phyloP scores from a whole-genome alignment of 2,329 filamentous ascomycete genomes.

The Conoideocrella luteorostrata region DNA sequence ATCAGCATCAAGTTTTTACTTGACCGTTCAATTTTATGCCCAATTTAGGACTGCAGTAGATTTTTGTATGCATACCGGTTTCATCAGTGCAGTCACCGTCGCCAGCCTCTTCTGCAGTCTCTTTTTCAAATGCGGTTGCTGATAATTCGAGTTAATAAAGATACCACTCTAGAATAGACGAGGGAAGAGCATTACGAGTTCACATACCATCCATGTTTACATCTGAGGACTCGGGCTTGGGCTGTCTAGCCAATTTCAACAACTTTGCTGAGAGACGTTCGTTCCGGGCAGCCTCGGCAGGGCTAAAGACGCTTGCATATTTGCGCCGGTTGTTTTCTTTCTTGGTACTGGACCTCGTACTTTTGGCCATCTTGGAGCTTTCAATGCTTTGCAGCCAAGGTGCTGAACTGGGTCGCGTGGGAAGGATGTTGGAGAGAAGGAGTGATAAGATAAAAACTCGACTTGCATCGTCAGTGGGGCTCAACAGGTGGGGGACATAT shows the following conservation, averaged over 20 bases:
- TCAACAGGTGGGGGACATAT: neutral
- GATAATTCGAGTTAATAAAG: neutral
- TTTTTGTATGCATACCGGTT: conserved; percentile 20
- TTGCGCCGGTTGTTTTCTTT: conserved; percentile 81
- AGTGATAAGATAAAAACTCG: conserved; percentile 6
- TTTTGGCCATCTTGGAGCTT: conserved; percentile 69
- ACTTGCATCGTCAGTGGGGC: neutral
- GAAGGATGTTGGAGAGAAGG: too few relatives aligned
- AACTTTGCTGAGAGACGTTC: conserved; percentile 83
- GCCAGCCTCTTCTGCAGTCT: conserved; percentile 20
- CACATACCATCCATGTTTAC: conserved; percentile 40
- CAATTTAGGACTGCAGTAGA: too few relatives aligned
- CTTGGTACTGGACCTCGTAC: conserved; percentile 67
- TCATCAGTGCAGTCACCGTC: conserved; percentile 22
- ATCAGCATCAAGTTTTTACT: conserved; percentile 7
- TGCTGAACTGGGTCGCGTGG: too few relatives aligned
- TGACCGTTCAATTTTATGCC: too few relatives aligned
- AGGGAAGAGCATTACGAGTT: conserved; percentile 4
- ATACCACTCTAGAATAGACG: neutral
- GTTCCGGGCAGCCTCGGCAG: conserved; percentile 69
- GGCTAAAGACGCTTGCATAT: conserved; percentile 77
- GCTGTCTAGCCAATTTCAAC: conserved; percentile 69
- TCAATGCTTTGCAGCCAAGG: too few relatives aligned
- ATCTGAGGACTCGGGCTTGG: conserved; percentile 56
- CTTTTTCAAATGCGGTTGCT: conserved; percentile 19